phyloP scores from a whole-genome alignment of 2,329 filamentous ascomycete genomes.

The Hypoxylon sp. region DNA sequence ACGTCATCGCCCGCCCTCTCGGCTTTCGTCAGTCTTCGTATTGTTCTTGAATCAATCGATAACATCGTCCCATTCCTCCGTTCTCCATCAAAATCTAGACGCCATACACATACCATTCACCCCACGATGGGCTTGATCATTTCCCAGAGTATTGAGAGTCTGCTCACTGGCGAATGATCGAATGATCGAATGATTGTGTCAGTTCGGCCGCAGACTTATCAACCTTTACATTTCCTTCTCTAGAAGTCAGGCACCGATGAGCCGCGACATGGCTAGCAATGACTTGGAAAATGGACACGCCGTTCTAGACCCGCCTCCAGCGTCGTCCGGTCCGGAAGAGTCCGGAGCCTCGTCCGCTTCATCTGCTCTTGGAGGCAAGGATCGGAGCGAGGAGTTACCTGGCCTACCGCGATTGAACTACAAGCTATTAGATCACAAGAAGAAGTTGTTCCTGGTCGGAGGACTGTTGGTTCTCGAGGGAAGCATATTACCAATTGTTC shows the following conservation, averaged over 20 bases:
- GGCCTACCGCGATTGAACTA: slow-evolving; percentile 54
- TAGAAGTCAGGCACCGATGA: slow-evolving; percentile 7
- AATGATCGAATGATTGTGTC: slow-evolving; percentile 33
- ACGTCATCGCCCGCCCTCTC: slow-evolving; percentile 38
- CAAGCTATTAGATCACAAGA: slow-evolving; percentile 54
- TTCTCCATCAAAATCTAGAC: slow-evolving; percentile 21
- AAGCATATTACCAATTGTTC: slow-evolving; percentile 62
- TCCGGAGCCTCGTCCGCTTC: slow-evolving; percentile 27
- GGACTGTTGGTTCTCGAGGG: slow-evolving; percentile 63
- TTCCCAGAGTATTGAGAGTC: slow-evolving; percentile 20
- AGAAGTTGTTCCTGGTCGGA: slow-evolving; percentile 61
- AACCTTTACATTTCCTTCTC: slow-evolving; percentile 1
- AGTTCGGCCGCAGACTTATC: slow-evolving; percentile 17
- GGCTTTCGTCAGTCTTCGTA: slow-evolving; percentile 42
- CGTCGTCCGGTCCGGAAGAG: slow-evolving; percentile 29
- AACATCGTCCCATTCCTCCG: slow-evolving; percentile 21
- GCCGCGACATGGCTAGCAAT: slow-evolving; percentile 35
- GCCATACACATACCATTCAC: slow-evolving; percentile 14
- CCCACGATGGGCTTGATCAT: slow-evolving; percentile 28
- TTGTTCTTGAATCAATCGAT: slow-evolving; percentile 32
- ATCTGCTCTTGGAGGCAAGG: slow-evolving; percentile 35
- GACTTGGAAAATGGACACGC: slow-evolving; percentile 35
- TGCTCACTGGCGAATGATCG: slow-evolving; percentile 30
- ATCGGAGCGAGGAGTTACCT: slow-evolving; percentile 41
- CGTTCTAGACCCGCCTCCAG: slow-evolving; percentile 27